Percentiles rank a stretch among this genome's conserved stretches.
Conservation (phyloP, 2,329 filamentous ascomycete species). For the Aspergillus neoniger region DNA sequence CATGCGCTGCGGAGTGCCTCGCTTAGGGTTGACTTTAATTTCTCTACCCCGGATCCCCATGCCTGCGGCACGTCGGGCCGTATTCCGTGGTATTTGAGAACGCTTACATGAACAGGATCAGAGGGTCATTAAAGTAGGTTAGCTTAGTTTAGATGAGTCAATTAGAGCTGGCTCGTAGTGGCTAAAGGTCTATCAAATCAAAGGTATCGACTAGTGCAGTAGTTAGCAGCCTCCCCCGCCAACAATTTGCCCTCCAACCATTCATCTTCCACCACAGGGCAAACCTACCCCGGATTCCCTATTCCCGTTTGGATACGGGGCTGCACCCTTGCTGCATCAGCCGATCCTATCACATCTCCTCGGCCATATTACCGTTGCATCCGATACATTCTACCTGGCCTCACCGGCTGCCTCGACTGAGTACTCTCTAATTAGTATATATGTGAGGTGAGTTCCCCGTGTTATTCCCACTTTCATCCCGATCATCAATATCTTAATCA, state of each 20-base stretch:
- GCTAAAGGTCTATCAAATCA: neutral
- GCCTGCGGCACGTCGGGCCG: slow-evolving; percentile 5
- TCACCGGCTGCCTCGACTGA: neutral
- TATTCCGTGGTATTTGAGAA: neutral
- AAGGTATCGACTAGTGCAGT: too few species aligned
- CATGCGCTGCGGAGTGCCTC: neutral
- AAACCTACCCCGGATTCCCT: slow-evolving; percentile 9
- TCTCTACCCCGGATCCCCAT: neutral
- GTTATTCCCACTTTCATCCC: neutral
- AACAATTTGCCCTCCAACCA: neutral
- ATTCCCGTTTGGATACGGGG: slow-evolving; percentile 11
- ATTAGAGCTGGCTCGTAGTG: neutral
- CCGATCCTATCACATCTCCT: slow-evolving; percentile 7
- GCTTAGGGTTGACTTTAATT: neutral
- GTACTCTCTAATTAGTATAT: neutral
- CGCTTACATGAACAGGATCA: too few species aligned
- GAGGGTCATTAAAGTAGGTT: neutral
- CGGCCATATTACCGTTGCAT: neutral
- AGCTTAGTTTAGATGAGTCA: neutral
- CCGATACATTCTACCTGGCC: neutral
- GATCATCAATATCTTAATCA: neutral
- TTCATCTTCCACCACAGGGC: neutral
- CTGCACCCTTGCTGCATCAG: slow-evolving; percentile 7
- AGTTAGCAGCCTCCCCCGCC: neutral
- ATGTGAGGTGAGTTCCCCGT: neutral